Conservation (phyloP, 495 filamentous ascomycete species). For the Penicillium steckii region DNA sequence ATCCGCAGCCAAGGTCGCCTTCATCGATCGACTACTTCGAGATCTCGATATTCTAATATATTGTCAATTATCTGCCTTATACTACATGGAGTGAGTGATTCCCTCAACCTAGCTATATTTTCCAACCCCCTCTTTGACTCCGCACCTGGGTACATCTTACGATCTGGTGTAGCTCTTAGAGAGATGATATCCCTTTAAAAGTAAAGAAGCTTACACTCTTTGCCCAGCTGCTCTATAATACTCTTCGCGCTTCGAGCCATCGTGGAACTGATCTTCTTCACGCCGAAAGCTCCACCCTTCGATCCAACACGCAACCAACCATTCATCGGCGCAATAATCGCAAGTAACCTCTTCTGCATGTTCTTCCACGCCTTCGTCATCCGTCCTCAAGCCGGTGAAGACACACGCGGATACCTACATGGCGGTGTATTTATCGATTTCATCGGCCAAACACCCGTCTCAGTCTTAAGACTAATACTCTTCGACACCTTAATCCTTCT, state of each 20-base stretch:
- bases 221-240: constrained; percentile 70
- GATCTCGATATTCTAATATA: constrained; percentile 81
- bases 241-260: constrained; percentile 68
- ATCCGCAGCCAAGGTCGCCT: constrained; percentile 46
- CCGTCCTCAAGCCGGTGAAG: constrained; percentile 67
- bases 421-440: constrained; percentile 86
- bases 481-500: constrained; percentile 65
- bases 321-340: constrained; percentile 68
- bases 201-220: constrained; percentile 2
- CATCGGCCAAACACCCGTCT: constrained; percentile 76
- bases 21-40: constrained; percentile 67
- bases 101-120: neutral
- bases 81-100: constrained; percentile 81
- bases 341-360: constrained; percentile 70
- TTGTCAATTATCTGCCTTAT: constrained; percentile 74
- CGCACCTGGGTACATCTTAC: neutral
- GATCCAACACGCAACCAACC: constrained; percentile 61
- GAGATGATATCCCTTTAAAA: neutral
- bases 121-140: neutral
- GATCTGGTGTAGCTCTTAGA: neutral
- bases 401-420: constrained; percentile 77
- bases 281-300: constrained; percentile 70
- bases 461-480: constrained; percentile 58
- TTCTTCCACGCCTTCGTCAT: constrained; percentile 64
- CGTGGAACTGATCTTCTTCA: constrained; percentile 73